Percentiles rank a stretch among this genome's conserved stretches.
These are phyloP conservation scores for Bothriochloa decipiens DNA, from an alignment of 176 grass and related monocot species.

Conservation along the genomic window DNA sequence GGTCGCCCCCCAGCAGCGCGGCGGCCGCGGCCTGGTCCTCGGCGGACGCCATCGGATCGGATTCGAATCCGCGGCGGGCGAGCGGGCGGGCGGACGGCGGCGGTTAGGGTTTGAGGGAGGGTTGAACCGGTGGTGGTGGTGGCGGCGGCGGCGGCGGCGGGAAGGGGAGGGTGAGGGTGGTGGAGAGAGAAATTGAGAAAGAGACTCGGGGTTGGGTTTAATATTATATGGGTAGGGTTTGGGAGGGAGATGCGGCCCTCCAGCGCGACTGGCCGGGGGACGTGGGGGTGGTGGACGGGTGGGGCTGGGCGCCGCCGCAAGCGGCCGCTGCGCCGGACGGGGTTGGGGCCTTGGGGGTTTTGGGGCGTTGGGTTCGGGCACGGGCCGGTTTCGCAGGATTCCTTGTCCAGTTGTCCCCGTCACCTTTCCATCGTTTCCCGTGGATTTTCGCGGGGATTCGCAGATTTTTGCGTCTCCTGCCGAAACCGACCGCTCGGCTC, in stretches of 20 bases:
- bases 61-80: not conserved
- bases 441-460: not conserved
- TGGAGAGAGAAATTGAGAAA: slow-evolving; percentile 13
- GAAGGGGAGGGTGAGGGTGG: slow-evolving; percentile 30
- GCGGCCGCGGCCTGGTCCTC: slow-evolving; percentile 66
- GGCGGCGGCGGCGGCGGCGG: slow-evolving; percentile 38
- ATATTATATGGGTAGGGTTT: slow-evolving; percentile 64
- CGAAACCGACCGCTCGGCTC: not conserved
- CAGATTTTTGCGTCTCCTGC: not conserved
- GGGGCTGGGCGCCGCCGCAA: not conserved
- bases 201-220: slow-evolving; percentile 46
- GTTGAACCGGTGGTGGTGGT: not conserved
- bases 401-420: slow-evolving; percentile 31
- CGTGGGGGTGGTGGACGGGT: not conserved
- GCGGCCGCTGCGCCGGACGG: too few relatives aligned
- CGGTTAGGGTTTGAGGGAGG: slow-evolving; percentile 40
- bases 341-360: too few relatives aligned
- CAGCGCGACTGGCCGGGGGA: not conserved
- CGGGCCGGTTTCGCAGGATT: slow-evolving; percentile 35
- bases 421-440: slow-evolving; percentile 15
- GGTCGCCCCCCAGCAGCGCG: slow-evolving; percentile 66
- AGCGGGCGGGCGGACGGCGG: not conserved
- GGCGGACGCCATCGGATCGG: slow-evolving; percentile 55
- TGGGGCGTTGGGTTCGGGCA: not conserved
- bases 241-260: slow-evolving; percentile 33